Conservation (phyloP, 805 yeast species). For the Yarrowia keelungensis region DNA sequence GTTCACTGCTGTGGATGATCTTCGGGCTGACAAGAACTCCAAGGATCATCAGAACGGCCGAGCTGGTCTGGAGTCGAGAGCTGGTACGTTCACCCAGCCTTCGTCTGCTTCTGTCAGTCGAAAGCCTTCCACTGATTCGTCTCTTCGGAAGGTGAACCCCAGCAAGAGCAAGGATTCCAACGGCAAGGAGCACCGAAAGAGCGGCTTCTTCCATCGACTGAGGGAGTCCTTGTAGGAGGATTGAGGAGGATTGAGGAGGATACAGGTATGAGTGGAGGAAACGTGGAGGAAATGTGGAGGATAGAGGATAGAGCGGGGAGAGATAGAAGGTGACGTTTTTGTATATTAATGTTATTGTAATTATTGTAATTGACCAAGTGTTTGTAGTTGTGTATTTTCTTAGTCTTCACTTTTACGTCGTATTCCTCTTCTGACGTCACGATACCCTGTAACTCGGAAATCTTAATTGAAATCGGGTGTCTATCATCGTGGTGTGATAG, state of each 20-base stretch:
- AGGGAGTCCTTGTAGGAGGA: slow-evolving; percentile 5
- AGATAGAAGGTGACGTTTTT: slow-evolving; percentile 4
- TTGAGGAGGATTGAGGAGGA: not conserved
- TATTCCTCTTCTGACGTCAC: not conserved
- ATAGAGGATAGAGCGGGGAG: not conserved
- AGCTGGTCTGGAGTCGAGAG: slow-evolving; percentile 16
- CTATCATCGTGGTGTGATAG: not conserved
- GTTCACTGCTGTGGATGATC: slow-evolving; percentile 48
- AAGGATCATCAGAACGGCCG: slow-evolving; percentile 17
- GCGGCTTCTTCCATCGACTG: slow-evolving; percentile 30
- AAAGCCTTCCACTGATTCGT: slow-evolving; percentile 32
- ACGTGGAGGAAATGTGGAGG: not conserved
- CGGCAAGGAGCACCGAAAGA: slow-evolving; percentile 28
- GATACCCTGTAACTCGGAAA: slow-evolving; percentile 23
- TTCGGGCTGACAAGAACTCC: slow-evolving; percentile 34
- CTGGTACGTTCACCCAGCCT: slow-evolving; percentile 34
- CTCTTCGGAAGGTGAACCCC: not conserved
- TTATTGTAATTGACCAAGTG: slow-evolving; percentile 3
- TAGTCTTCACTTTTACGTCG: not conserved
- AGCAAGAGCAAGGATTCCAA: slow-evolving; percentile 14
- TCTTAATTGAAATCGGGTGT: not conserved
- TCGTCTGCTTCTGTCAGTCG: slow-evolving; percentile 40
- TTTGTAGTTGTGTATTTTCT: too few species aligned
- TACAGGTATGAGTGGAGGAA: not conserved
- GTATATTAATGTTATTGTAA: slow-evolving; percentile 20